Evolutionary conservation across 2,329 filamentous ascomycete species (phyloP), one percentile per base, ranked within the genome.

Genomic region (Neopestalotiopsis clavispora): DNA sequence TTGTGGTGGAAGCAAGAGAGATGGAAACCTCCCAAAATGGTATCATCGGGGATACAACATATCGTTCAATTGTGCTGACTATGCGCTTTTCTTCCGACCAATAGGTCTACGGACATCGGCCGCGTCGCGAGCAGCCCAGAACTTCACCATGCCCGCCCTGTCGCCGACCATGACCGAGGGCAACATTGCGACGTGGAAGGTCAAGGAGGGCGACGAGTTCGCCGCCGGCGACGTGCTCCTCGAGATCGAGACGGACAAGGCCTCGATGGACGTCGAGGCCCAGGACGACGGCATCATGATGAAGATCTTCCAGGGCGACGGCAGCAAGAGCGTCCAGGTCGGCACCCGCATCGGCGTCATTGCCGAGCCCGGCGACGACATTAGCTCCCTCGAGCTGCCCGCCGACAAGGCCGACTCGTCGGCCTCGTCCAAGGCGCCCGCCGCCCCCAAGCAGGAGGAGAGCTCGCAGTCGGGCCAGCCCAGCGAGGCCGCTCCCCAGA

Each of bases 121-220:
- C 69, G 83, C 86, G 74, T 85, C 84, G 75, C 86, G 91, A 74
- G 94, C 92, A 64, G 94, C 94, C 30, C 91, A 94, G 72, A 96
- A 95, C 82, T 94, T 97, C 83, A 92, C 90, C 67, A 97, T 97
- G 94, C 94, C 94, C 32, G 94, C 94, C 56, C 87, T 97, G 72
- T 97, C 94, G 71, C 94, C 94, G 68, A 97, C 94, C 68, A 97
- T 97, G 94, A 97, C 94, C 71, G 94, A 97, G 82, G 94, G 94
- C 71, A 96, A 94, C 81, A 97, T 97, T 77, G 88, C 92, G 62
- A 89, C 82, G 71, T 97, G 94, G 94, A 92, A 90, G 80, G 87
- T 97, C 76, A 95, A 95, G 81, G 94, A 97, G 84, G 94, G 94
- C 78, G 93, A 96, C 74, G 87, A 89, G 65, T 97, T 94, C 81